Evolutionary conservation across 352 stramenopile species (phyloP), one percentile per base, ranked within the genome.

Genomic region (Globisporangium megalacanthum): DNA sequence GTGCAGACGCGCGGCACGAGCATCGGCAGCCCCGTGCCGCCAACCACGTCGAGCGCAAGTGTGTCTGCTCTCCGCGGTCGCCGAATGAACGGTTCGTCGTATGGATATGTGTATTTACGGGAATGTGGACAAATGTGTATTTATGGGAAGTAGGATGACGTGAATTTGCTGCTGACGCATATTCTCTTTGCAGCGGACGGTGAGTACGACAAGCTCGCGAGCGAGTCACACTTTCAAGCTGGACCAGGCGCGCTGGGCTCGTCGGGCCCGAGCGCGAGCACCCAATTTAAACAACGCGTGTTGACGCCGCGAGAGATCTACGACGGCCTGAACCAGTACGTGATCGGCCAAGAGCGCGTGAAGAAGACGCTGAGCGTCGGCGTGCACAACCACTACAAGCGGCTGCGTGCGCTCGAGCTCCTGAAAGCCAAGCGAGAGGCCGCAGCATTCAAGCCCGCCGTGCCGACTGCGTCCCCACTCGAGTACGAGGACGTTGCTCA

Each of bases 381-480:
- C 49, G 94, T 99, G 42, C 89, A 98, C 75, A 99, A 99, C 78
- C 97, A 99, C 79, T 99, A 98, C 92, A 98, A 99, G 70, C 80
- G 95, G 0, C 82, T 99, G 14, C 76, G 74, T 36, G 77, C 78
- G 20, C 56, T 89, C 31, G 81, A 92, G 66, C 54, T 88, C 51
- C 55, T 89, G 33, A 64, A 66, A 46, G 68, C 80, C 9, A 65
- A 58, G 39, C 81, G 75, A 31, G 75, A 73, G n/a, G 68, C 75
- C 13, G 66, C 63, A 14, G 58, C 66, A 4, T 72, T 53, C 31
- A 66, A 64, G 58, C 42, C 50, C 1, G 49, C 65, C 50, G 57
- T 75, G 50, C 54, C 60, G 49, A 62, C 64, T 69, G 45, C 73
- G 25, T 79, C 65, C 4, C 60, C 59, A 10, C 60, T 82, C 41